Base-by-base conservation (phyloP, 2,329 filamentous ascomycete species). In the Colletotrichum melonis region DNA sequence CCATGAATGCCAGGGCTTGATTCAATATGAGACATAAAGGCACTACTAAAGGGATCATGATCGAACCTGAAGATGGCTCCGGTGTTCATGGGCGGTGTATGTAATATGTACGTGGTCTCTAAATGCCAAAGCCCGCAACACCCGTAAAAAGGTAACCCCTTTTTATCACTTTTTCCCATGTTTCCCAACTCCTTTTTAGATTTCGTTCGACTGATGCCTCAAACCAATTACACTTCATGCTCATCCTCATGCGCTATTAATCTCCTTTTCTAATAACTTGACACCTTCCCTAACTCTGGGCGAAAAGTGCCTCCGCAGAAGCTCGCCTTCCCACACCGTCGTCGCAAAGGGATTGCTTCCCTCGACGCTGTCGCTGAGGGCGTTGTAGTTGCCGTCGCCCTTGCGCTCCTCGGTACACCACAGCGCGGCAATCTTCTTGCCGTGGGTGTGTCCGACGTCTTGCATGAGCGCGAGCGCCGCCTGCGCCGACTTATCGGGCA, bases 371-470 rank as follows among this genome's bases (percentile, higher is more conserved):
- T 89, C 88, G 57, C 91, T 91, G 56, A 92, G 82, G 1, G 95
- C 88, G 82, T 95, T 93, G 79, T 94, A 98, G 1, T 92, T 90
- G 2, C 97, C 97, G 80, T 98, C 96, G 7, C 96, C 96, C 81
- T 94, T 93, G 63, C 96, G 89, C 85, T 98, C 97, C 81, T 98
- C 96, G 0, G 95, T 97, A 78, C 97, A 92, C 96, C 97, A 99
- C 74, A 99, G 83, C n/a, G 92, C 91, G 49, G 90, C 90, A 56
- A 98, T 90, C 83, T 96, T 97, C 77, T 91, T 92, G 60, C 92
- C 92, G 81, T 99, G 95, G 2, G 92, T 92, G 82, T 94, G 94
- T 0, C 93, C 90, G 2, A 98, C 90, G 77, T 95, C 93, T 64
- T 90, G 90, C 56, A 98, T 83, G 32, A 99, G 86, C 2, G 92